Conservation (phyloP, 2,329 filamentous ascomycete genomes). For the Chaetomiaceae sp. region DNA sequence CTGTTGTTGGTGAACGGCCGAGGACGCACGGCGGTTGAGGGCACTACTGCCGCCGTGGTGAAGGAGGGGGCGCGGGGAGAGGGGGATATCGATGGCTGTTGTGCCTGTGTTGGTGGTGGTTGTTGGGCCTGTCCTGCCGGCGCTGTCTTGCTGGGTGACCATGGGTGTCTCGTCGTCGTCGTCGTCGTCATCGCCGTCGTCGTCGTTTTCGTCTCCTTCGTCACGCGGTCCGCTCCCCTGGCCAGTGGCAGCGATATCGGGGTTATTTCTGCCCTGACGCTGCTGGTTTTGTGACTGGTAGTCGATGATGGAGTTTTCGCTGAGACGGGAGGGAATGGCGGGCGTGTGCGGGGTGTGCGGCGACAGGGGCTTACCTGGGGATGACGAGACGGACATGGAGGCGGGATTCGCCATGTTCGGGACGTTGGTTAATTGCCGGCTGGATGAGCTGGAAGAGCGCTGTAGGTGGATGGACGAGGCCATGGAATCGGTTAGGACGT, state of each 20-base stretch:
- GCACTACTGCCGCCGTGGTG: slow-evolving; percentile 45
- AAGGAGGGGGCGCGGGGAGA: slow-evolving; percentile 57
- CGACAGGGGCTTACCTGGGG: slow-evolving; percentile 83
- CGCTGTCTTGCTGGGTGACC: slow-evolving; percentile 13
- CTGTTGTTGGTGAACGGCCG: slow-evolving; percentile 44
- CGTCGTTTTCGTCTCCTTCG: slow-evolving; percentile 34
- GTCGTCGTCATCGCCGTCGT: slow-evolving; percentile 25
- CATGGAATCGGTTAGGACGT: slow-evolving; percentile 86
- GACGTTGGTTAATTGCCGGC: slow-evolving; percentile 55
- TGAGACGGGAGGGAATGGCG: slow-evolving; percentile 87
- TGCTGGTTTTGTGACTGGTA: slow-evolving; percentile 42
- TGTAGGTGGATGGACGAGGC: slow-evolving; percentile 83
- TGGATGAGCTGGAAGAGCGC: slow-evolving; percentile 71
- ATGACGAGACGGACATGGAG: slow-evolving; percentile 79
- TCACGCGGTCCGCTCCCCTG: slow-evolving; percentile 26
- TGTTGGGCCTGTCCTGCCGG: neutral
- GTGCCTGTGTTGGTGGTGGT: slow-evolving; percentile 42
- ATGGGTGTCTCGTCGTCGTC: slow-evolving; percentile 35
- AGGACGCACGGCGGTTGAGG: slow-evolving; percentile 62
- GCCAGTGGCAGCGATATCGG: slow-evolving; percentile 24
- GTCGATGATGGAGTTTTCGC: slow-evolving; percentile 80
- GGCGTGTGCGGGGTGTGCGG: slow-evolving; percentile 90
- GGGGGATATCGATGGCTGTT: slow-evolving; percentile 68
- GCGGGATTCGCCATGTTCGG: slow-evolving; percentile 66
- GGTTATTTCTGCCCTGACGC: slow-evolving; percentile 24